Evolutionary conservation across 2,329 filamentous ascomycete species (phyloP).

Genomic region (Verruconis gallopava): DNA sequence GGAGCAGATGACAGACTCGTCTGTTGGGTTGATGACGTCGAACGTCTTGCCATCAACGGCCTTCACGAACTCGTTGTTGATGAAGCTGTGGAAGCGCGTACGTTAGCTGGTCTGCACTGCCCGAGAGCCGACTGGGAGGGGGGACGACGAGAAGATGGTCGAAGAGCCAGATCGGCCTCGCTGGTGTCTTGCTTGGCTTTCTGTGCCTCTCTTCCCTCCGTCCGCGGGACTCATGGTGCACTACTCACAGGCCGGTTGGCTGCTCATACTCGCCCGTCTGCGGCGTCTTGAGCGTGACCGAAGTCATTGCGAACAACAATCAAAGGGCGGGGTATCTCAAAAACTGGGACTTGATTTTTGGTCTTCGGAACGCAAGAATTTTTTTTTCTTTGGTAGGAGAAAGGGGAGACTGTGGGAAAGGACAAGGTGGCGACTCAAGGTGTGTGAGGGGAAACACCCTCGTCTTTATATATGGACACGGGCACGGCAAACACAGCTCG

Average conservation of each 20-base stretch:
- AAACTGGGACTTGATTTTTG: not conserved
- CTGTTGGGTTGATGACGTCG: slow-evolving; percentile 80
- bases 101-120: no score
- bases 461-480: no score
- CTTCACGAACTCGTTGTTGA: slow-evolving; percentile 86
- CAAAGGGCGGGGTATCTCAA: not conserved
- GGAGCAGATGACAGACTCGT: slow-evolving; percentile 71
- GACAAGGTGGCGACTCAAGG: not conserved
- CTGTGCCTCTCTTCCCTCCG: not conserved
- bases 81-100: slow-evolving; percentile 52
- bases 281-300: slow-evolving; percentile 55
- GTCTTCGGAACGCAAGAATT: not conserved
- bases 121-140: no score
- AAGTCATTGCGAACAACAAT: slow-evolving; percentile 28
- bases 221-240: no score
- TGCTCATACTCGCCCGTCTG: slow-evolving; percentile 45
- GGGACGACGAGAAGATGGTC: no score
- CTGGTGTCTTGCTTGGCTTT: not conserved
- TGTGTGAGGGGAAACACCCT: not conserved
- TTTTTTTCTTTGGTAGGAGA: no score
- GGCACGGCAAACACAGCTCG: no score
- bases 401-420: no score
- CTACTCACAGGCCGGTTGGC: slow-evolving; percentile 40
- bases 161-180: no score
- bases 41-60: slow-evolving; percentile 79